Base-by-base conservation (phyloP, 202 grass and related monocot genomes). In the Hordeum pubiflorum region DNA sequence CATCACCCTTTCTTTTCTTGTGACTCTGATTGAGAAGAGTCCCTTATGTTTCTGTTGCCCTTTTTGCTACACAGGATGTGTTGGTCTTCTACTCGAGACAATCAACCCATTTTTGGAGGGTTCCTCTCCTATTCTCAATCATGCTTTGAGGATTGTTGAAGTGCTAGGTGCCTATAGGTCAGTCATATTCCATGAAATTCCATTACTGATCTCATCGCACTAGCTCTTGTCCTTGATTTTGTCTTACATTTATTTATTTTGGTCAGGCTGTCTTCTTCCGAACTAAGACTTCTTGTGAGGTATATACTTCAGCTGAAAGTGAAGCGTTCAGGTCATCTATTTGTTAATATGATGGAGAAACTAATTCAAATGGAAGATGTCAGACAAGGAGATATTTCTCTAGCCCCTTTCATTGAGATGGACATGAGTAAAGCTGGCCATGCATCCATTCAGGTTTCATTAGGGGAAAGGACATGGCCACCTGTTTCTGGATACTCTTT, bases 401-500 rank as follows among this genome's bases (percentile, higher is more conserved):
- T 93, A 85, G 97, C 92, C 79, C 90, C 93, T 88, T 99, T 96
- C 73, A 87, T 99, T 58, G 97, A 96, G 75, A 87, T 99, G 90
- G 92, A 96, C 79, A 99, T 99, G 97, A 93, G 86, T 77, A 99
- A 93, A 90, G 82, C 89, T 1, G 96, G 96, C 73, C 85, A 99
- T 88, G 87, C 96, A 78, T 99, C 96, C 76, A 88, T 99, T 78
- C 96, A 99, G 66, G 96, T 99, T 74, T 99, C 96, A 72, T 87
- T 99, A 91, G 96, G 96, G 87, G 96, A 99, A 86, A 94, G 96
- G 83, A 96, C 96, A 79, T 99, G 96, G 96, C 96, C 92, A 2
- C 92, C 96, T 85, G 91, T 94, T 86, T 94, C 96, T 76, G 96
- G 96, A 26, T 99, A 99, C 81, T 93, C 96, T 66, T 96, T 99